These are phyloP conservation scores for Ustilago bromivora DNA, from an alignment of 1,284 basidiomycete species.

Conservation along the genomic window DNA sequence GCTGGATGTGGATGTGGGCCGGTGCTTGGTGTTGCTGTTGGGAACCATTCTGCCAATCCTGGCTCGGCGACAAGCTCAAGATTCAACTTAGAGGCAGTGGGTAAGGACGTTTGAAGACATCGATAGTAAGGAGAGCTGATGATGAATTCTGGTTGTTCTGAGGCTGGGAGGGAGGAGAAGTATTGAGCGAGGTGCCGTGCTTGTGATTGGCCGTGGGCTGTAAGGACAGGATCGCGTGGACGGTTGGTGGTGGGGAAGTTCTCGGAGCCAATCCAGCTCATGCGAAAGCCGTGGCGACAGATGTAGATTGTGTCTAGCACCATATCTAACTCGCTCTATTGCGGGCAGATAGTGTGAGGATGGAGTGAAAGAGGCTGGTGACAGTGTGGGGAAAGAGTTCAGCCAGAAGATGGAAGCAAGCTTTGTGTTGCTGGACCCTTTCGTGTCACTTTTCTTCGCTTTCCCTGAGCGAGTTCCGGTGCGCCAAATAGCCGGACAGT, in stretches of 20 bases:
- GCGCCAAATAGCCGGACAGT: slow-evolving; percentile 9
- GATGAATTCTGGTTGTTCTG: slow-evolving; percentile 80
- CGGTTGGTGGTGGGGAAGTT: slow-evolving; percentile 76
- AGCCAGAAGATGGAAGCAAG: not conserved
- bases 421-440: slow-evolving; percentile 16
- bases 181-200: slow-evolving; percentile 79
- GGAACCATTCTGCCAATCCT: slow-evolving; percentile 86
- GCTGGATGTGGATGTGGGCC: slow-evolving; percentile 56
- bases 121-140: slow-evolving; percentile 76
- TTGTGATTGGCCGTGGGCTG: slow-evolving; percentile 82
- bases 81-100: slow-evolving; percentile 75
- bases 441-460: not conserved
- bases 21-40: slow-evolving; percentile 76
- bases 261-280: slow-evolving; percentile 77
- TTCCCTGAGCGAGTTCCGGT: not conserved
- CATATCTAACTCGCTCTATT: not conserved
- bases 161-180: slow-evolving; percentile 76
- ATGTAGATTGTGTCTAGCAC: slow-evolving; percentile 82
- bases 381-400: not conserved
- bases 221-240: slow-evolving; percentile 80
- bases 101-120: slow-evolving; percentile 82
- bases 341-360: not conserved
- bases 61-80: slow-evolving; percentile 81
- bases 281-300: slow-evolving; percentile 75
- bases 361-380: not conserved